phyloP scores from a whole-genome alignment of 306 rosid genomes.

The Acacia confusa region DNA sequence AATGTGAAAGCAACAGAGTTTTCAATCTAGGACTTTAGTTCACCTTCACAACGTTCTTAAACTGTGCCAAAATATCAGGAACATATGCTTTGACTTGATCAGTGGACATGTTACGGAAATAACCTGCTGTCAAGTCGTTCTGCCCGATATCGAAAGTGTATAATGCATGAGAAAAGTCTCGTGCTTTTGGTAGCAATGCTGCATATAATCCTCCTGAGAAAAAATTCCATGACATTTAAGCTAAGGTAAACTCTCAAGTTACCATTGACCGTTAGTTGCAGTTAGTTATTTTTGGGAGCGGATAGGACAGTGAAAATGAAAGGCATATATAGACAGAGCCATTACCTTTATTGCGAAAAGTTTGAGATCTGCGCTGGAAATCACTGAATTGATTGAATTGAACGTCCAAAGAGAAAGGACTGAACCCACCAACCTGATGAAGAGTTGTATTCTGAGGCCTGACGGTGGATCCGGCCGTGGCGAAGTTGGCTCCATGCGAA shows the following conservation, averaged over 20 bases:
- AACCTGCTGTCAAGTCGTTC: slow-evolving; percentile 72
- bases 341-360: slow-evolving; percentile 49
- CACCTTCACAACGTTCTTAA: slow-evolving; percentile 43
- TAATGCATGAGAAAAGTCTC: slow-evolving; percentile 51
- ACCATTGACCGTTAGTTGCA: background rate
- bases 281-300: background rate
- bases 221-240: background rate
- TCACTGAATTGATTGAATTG: slow-evolving; percentile 64
- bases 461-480: slow-evolving; percentile 88
- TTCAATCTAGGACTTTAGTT: background rate
- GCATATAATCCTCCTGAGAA: slow-evolving; percentile 45
- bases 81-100: slow-evolving; percentile 54
- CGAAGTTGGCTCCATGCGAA: slow-evolving; percentile 75
- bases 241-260: background rate
- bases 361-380: slow-evolving; percentile 57
- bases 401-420: slow-evolving; percentile 76
- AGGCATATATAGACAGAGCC: background rate
- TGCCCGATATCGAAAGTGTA: slow-evolving; percentile 84
- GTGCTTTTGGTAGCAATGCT: slow-evolving; percentile 52
- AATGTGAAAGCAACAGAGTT: background rate
- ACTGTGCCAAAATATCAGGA: slow-evolving; percentile 50
- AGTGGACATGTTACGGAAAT: slow-evolving; percentile 57
- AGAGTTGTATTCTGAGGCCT: slow-evolving; percentile 73
- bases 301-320: background rate
- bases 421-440: slow-evolving; percentile 60